Conservation (phyloP, 2,329 filamentous ascomycete species). For the Zalaria sp. region DNA sequence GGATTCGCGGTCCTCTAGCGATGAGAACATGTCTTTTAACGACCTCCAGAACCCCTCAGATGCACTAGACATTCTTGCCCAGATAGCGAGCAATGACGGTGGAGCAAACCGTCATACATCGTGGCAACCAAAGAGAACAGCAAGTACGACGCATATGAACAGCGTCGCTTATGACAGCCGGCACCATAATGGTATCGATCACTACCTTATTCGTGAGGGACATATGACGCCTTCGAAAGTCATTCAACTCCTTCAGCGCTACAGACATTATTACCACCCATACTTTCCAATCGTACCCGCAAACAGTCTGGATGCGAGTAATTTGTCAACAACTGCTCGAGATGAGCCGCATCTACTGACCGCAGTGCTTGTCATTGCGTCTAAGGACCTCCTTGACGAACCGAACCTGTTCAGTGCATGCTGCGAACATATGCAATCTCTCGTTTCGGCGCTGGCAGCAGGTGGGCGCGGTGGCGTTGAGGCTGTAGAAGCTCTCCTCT, state of each 20-base stretch:
- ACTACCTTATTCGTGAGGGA: slow-evolving; percentile 26
- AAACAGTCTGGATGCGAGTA: slow-evolving; percentile 40
- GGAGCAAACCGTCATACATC: slow-evolving; percentile 8
- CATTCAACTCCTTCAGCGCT: slow-evolving; percentile 41
- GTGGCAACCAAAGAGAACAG: slow-evolving; percentile 1
- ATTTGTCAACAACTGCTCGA: slow-evolving; percentile 41
- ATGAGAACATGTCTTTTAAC: slow-evolving; percentile 20
- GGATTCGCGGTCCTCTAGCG: slow-evolving; percentile 11
- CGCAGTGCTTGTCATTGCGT: slow-evolving; percentile 55
- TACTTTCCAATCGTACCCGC: slow-evolving; percentile 55
- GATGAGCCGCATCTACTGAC: slow-evolving; percentile 55
- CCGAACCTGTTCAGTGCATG: slow-evolving; percentile 51
- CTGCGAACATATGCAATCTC: slow-evolving; percentile 53
- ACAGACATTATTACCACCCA: slow-evolving; percentile 52
- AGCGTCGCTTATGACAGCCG: not conserved
- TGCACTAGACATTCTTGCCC: slow-evolving; percentile 32
- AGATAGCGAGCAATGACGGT: slow-evolving; percentile 26
- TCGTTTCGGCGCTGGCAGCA: slow-evolving; percentile 53
- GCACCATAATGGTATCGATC: slow-evolving; percentile 21
- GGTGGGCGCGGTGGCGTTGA: slow-evolving; percentile 55
- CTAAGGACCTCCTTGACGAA: slow-evolving; percentile 54
- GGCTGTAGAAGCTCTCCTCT: slow-evolving; percentile 53
- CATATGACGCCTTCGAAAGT: slow-evolving; percentile 31
- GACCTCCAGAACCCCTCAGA: slow-evolving; percentile 36
- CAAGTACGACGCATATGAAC: not conserved